Evolutionary conservation across 768 basidiomycete genomes (phyloP).

Genomic region (Astraeus odoratus): DNA sequence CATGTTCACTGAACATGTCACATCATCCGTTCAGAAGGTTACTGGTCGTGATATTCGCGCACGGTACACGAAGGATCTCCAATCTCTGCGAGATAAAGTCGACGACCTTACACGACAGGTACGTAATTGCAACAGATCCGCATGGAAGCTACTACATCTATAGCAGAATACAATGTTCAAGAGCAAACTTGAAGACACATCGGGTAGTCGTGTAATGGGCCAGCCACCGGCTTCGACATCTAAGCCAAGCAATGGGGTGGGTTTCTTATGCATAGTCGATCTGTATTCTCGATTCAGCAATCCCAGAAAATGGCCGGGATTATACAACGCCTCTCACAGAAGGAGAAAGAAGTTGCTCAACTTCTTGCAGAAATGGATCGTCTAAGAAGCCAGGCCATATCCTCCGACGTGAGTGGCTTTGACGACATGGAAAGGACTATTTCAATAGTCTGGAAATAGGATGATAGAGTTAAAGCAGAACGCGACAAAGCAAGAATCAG

Average conservation of each 20-base stretch:
- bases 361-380: constrained; percentile 67
- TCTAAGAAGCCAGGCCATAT: constrained; percentile 51
- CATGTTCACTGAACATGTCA: constrained; percentile 51
- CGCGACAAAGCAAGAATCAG: constrained; percentile 72
- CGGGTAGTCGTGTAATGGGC: constrained; percentile 10
- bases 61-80: constrained; percentile 48
- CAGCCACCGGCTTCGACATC: constrained; percentile 30
- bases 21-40: constrained; percentile 55
- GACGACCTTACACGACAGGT: constrained; percentile 67
- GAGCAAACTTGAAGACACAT: constrained; percentile 8
- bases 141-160: not conserved
- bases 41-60: constrained; percentile 61
- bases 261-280: constrained; percentile 6
- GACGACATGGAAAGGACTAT: not conserved
- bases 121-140: constrained; percentile 5
- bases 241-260: constrained; percentile 53
- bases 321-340: constrained; percentile 72
- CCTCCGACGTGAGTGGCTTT: constrained; percentile 49
- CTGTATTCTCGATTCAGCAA: not conserved
- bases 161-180: constrained; percentile 8
- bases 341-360: constrained; percentile 78
- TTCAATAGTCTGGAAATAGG: constrained; percentile 32
- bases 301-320: constrained; percentile 59
- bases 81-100: constrained; percentile 49
- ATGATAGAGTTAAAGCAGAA: constrained; percentile 68